Base-by-base conservation (phyloP, 768 basidiomycete species). In the Polyporus arcularius region DNA sequence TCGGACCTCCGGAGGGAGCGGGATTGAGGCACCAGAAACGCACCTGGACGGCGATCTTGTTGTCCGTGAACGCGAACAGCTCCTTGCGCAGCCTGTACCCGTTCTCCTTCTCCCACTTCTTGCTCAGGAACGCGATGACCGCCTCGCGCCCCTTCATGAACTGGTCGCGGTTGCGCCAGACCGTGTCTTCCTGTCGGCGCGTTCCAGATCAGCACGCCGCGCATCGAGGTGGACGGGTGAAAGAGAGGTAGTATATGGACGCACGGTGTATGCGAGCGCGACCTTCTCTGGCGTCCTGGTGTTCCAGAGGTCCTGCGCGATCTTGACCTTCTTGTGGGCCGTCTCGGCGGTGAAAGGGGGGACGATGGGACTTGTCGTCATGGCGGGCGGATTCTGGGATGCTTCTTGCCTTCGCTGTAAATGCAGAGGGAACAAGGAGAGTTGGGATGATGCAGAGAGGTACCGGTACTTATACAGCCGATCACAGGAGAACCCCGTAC, bases 11-110 rank as follows among this genome's bases (percentile, higher is more conserved):
- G 21, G 21, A 26, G 21, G 21, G 21, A 26, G 21, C 21, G 21
- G 21, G 21, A 26, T 26, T 26, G 21, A 26, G 21, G 21, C 1
- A 26, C 21, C 21, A 26, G 21, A 26, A 26, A 69, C 74, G 53
- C 62, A 82, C 75, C 71, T 83, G 78, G 28, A 82, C 82, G 2
- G 80, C 80, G 55, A 86, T 85, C 70, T 77, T 81, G 70, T 85
- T 79, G 43, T 80, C 80, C 12, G 70, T 71, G 67, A 82, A 85
- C 1, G 81, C 75, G 60, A 85, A 85, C 26, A 85, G 71, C 66
- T 83, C 80, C 65, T 86, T 85, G 18, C 82, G 70, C 45, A 83
- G 70, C 48, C 73, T 69, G 69, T 86, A 86, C 40, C 76, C 72
- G 46, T 75, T 74, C 70, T 86, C 84, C 58, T 73, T 77, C 42